phyloP scores from a whole-genome alignment of 2,329 filamentous ascomycete species.

The Orbilia brochopaga region DNA sequence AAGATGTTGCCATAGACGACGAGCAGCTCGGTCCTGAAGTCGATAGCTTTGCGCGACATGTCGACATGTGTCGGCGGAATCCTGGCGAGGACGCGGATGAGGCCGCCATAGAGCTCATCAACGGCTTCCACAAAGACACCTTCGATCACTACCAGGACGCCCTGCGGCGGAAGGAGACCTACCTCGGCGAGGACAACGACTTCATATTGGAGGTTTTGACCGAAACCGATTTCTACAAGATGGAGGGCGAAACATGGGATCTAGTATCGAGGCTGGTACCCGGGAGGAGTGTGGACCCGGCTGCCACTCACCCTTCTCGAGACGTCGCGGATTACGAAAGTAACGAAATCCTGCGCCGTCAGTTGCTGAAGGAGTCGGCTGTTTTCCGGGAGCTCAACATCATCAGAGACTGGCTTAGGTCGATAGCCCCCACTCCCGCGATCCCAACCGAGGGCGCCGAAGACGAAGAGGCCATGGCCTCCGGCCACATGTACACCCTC shows the following conservation, averaged over 20 bases:
- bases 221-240: constrained; percentile 71
- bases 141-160: constrained; percentile 41
- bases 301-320: constrained; percentile 49
- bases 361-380: constrained; percentile 76
- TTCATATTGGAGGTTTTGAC: constrained; percentile 55
- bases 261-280: constrained; percentile 77
- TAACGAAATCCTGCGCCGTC: constrained; percentile 65
- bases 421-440: constrained; percentile 70
- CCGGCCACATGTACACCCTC: constrained; percentile 92
- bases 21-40: constrained; percentile 57
- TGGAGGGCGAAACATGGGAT: constrained; percentile 90
- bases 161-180: constrained; percentile 13
- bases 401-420: constrained; percentile 85
- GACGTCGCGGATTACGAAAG: constrained; percentile 55
- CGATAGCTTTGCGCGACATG: constrained; percentile 44
- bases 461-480: constrained; percentile 78
- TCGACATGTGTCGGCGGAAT: constrained; percentile 55
- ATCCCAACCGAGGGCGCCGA: constrained; percentile 78
- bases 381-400: constrained; percentile 77
- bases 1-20: constrained; percentile 65
- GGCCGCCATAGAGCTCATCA: constrained; percentile 44
- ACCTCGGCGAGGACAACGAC: constrained; percentile 36
- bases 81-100: constrained; percentile 52
- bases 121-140: constrained; percentile 53
- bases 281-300: constrained; percentile 59